Conservation (phyloP, 306 rosid species). For the Castanea crenata region DNA sequence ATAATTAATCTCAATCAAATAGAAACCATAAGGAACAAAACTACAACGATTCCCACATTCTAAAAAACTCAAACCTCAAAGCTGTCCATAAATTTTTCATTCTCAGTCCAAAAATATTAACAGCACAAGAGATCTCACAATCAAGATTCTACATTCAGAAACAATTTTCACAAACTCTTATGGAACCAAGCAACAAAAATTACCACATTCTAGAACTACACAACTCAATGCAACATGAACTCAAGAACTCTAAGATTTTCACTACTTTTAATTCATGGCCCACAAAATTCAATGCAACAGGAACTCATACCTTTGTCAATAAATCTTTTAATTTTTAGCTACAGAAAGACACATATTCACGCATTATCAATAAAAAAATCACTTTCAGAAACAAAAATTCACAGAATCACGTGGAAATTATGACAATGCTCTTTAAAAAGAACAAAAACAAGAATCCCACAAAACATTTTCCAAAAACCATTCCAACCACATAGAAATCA, state of each 20-base stretch:
- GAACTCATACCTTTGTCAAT: background rate
- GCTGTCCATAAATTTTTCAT: too few relatives aligned
- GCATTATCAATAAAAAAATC: background rate
- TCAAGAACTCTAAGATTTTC: background rate
- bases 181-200: too few relatives aligned
- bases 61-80: too few relatives aligned
- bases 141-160: too few relatives aligned
- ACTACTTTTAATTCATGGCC: background rate
- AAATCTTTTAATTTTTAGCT: background rate
- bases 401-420: background rate
- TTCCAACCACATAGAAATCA: background rate
- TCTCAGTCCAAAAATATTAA: too few relatives aligned
- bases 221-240: background rate
- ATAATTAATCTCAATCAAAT: background rate
- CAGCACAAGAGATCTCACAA: too few relatives aligned
- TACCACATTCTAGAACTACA: background rate
- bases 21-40: background rate
- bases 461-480: background rate
- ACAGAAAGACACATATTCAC: background rate
- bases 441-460: background rate
- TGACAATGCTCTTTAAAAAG: background rate
- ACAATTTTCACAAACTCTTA: too few relatives aligned
- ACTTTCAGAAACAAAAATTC: background rate
- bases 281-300: background rate
- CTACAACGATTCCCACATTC: too few relatives aligned